A percentile compares a stretch with the other conserved stretches of the same genome.
Conservation (phyloP, 73 alveolate species). For the Paramecium biaurelia region DNA sequence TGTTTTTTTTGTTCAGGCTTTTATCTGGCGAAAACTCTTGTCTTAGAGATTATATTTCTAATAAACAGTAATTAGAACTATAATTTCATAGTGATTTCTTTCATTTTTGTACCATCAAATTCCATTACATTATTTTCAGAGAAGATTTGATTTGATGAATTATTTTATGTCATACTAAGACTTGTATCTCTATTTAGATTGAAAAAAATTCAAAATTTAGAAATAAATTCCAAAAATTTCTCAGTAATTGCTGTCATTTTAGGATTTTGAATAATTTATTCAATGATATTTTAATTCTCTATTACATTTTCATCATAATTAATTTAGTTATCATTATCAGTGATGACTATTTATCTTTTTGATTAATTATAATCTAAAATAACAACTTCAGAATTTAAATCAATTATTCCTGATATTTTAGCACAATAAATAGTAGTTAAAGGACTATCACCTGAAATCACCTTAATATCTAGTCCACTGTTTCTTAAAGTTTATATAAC, state of each 20-base stretch:
- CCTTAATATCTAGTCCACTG: constrained; percentile 23
- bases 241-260: constrained; percentile 39
- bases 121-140: not conserved
- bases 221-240: not conserved
- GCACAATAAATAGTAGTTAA: constrained; percentile 58
- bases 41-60: not conserved
- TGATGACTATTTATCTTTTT: not conserved
- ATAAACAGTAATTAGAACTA: too few relatives aligned
- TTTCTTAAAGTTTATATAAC: constrained; percentile 39
- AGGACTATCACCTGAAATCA: constrained; percentile 62
- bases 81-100: not conserved
- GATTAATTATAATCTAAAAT: constrained; percentile 19
- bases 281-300: not conserved
- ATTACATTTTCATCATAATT: not conserved
- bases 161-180: not conserved
- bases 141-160: not conserved
- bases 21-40: constrained; percentile 54
- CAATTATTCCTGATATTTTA: constrained; percentile 12
- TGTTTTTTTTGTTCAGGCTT: constrained; percentile 54
- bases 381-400: not conserved
- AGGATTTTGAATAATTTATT: not conserved
- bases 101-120: not conserved
- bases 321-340: not conserved
- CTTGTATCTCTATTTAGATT: not conserved
- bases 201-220: not conserved